Base-by-base conservation (phyloP, 1,284 basidiomycete genomes). In the Puccinia coronata region DNA sequence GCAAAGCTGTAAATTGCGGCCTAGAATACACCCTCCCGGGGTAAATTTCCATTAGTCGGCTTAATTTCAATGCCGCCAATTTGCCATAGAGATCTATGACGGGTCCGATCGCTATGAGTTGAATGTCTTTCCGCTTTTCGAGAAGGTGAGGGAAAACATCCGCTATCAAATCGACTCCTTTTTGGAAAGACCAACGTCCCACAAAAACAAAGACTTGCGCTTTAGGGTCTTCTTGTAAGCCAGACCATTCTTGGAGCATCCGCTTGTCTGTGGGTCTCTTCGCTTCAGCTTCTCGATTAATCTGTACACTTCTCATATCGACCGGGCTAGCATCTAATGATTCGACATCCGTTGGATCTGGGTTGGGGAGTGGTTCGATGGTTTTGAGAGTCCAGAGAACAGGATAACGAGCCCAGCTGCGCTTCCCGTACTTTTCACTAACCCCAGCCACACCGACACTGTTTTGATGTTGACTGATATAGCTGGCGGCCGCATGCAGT, bases 171-270 rank as follows among this genome's bases (percentile, higher is more conserved):
- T 96, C 94, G 41, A 96, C 94, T 85, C 79, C 79, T 88, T 96
- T 96, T 87, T 96, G 94, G 87, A 96, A 96, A 9, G 94, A 96
- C 94, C 94, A 96, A 84, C 94, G 92, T 86, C 94, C 94, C 83
- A 96, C 94, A 87, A 96, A 96, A 83, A 96, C 94, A 85, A 96
- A 96, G 69, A 96, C 87, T 86, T 95, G 93, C 1, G 93, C 91
- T 75, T 92, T 88, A 1, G 94, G 92, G 85, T 96, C 93, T 86
- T 96, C 93, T 85, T 91, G 92, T 86, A 96, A 91, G 73, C 91
- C 91, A 57, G 94, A 94, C 94, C 94, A 96, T 86, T 95, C 93
- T 84, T 96, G 94, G 31, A 94, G 93, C 85, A 94, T 92, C 25
- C 93, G 90, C 87, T 96, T 96, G 85, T 90, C 87, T 85, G 94